Base-by-base conservation (phyloP, 768 basidiomycete species). In the Suillus spraguei region DNA sequence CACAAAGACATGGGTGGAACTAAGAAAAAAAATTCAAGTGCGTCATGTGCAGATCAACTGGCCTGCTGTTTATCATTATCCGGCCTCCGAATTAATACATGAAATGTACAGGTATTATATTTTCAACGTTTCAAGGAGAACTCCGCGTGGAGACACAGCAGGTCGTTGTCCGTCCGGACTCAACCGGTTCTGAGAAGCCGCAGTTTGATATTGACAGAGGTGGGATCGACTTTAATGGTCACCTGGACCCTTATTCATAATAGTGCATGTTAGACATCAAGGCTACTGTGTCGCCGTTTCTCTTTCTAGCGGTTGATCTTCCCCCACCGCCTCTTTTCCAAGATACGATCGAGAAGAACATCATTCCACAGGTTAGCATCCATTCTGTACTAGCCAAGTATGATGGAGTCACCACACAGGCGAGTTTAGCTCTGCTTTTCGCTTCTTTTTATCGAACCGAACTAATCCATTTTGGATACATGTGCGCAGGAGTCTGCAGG, bases 251-350 rank as follows among this genome's bases (percentile, higher is more conserved):
- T 63, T 60, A 69, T 70, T 60, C 54, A 68, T 72, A 64, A 71
- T 63, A 70, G 65, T 64, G 54, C 54, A 49, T 63, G 41, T 64
- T 61, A 96, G 96, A 98, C 70, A 94, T 92, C 76, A 97, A 92
- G 76, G 85, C 88, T 44, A 80, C 84, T 24, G 83, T 85, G 59
- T 95, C 96, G 5, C 97, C 97, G 5, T 99, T 98, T 81, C 82
- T 99, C 63, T 97, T 97, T 79, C 85, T 99, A 46, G 93, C 97
- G 2, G 87, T 99, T 35, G 97, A 99, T 79, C 84, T 99, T 32
- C 97, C 97, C 20, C 92, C 97, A 0, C 95, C 95, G n/a, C 97
- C 97, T 17, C 79, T 99, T 44, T 99, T 99, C 78, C 97, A 98
- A 77, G 96, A 98, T 72, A 79, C 92, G 5, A 85, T 97, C 53